These are phyloP conservation scores for Paralagenidium karlingii DNA, from an alignment of 352 stramenopile species.

Conservation along the genomic window DNA sequence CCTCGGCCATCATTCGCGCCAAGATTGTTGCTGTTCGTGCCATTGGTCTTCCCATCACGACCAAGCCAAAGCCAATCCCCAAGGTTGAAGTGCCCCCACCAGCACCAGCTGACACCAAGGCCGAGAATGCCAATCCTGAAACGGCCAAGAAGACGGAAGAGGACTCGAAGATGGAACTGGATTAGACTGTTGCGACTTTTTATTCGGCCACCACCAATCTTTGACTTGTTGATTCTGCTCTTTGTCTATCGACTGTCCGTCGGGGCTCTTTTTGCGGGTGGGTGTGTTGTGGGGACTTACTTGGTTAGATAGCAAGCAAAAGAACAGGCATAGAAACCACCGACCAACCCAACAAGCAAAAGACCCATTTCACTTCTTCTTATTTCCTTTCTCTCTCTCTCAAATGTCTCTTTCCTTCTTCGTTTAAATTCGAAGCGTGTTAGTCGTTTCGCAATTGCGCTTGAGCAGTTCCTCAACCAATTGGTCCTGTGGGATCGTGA, in stretches of 20 bases:
- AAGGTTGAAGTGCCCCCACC: conserved; percentile 58
- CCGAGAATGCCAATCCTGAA: conserved; percentile 3
- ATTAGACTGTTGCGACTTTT: conserved; percentile 35
- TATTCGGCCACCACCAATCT: not conserved
- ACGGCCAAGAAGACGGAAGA: conserved; percentile 20
- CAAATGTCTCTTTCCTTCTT: not conserved
- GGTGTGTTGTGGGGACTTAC: too few relatives aligned
- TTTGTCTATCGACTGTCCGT: too few relatives aligned
- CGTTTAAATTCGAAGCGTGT: conserved; percentile 55
- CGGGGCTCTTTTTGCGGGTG: too few relatives aligned
- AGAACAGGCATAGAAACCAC: too few relatives aligned
- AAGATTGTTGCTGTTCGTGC: conserved; percentile 87
- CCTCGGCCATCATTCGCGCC: conserved; percentile 73
- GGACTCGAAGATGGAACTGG: conserved; percentile 78
- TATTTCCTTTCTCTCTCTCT: not conserved
- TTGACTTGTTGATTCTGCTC: not conserved
- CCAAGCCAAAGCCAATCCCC: conserved; percentile 90
- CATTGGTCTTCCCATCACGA: conserved; percentile 89
- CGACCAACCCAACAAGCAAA: not conserved
- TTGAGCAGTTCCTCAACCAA: conserved; percentile 58
- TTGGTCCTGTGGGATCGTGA: conserved; percentile 57
- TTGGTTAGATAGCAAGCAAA: too few relatives aligned
- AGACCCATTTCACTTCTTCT: too few relatives aligned
- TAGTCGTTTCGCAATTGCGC: conserved; percentile 53
- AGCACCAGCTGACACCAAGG: conserved; percentile 27